Evolutionary conservation across 164 flowering plant species (phyloP).

Genomic region (Aristolochia contorta): DNA sequence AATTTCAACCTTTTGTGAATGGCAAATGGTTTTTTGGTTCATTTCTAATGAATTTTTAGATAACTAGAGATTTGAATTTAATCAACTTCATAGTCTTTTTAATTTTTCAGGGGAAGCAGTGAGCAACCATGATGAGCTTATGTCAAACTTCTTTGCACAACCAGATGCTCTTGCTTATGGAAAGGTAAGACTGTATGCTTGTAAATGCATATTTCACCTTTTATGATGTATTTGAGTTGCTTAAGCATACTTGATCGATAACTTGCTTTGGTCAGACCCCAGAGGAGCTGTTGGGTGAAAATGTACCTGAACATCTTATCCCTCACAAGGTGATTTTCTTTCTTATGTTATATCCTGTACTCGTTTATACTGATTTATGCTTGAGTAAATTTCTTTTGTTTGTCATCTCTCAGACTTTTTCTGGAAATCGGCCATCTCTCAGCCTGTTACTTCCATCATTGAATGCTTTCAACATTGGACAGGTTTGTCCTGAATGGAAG

Average conservation of each 20-base stretch:
- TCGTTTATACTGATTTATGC: slow-evolving; percentile 1
- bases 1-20: too few relatives aligned
- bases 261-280: slow-evolving; percentile 38
- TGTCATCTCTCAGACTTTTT: slow-evolving; percentile 57
- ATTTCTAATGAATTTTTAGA: not conserved
- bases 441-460: slow-evolving; percentile 82
- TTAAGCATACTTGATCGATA: not conserved
- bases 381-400: not conserved
- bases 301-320: slow-evolving; percentile 66
- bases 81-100: slow-evolving; percentile 6
- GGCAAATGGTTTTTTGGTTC: not conserved
- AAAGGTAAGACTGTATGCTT: slow-evolving; percentile 41
- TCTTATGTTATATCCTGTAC: not conserved
- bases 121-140: slow-evolving; percentile 93
- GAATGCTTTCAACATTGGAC: slow-evolving; percentile 84
- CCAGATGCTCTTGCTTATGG: slow-evolving; percentile 99
- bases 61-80: not conserved
- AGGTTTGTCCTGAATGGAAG: slow-evolving; percentile 33
- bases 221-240: not conserved
- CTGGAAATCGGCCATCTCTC: slow-evolving; percentile 91
- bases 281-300: slow-evolving; percentile 74
- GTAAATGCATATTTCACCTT: not conserved
- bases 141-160: slow-evolving; percentile 99
- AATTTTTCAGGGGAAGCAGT: slow-evolving; percentile 69
- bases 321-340: slow-evolving; percentile 3